A percentile compares a stretch with the other conserved stretches of the same genome.
Evolutionary conservation across 225 moss, liverwort and hornwort species (phyloP).

Genomic region (Ulota crispa): DNA sequence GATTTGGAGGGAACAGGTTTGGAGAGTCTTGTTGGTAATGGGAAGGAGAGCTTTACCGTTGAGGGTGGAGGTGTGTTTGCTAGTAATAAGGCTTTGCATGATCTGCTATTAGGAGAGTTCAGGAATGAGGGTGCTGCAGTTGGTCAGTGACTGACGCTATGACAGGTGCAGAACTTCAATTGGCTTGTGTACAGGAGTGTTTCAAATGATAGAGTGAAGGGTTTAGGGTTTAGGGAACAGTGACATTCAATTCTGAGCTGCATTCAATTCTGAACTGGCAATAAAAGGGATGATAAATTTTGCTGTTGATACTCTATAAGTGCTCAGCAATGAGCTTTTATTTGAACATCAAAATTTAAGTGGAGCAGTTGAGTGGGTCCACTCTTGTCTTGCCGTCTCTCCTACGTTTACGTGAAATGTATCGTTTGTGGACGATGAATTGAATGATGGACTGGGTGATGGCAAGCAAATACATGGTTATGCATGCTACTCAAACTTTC

Average conservation of each 20-base stretch:
- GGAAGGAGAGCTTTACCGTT: constrained; percentile 33
- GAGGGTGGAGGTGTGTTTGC: constrained; percentile 52
- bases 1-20: constrained; percentile 43
- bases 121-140: constrained; percentile 3
- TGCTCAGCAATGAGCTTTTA: background rate
- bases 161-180: background rate
- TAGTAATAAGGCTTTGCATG: constrained; percentile 42
- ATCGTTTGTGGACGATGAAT: background rate
- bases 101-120: constrained; percentile 21
- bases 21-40: constrained; percentile 31
- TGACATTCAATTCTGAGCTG: background rate
- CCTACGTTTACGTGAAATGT: background rate
- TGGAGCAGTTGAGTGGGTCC: background rate
- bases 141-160: background rate
- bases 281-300: background rate
- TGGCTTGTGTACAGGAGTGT: background rate
- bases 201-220: background rate
- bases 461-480: background rate
- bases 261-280: background rate
- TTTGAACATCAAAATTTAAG: background rate
- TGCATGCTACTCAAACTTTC: no score
- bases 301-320: background rate
- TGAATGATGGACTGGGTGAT: background rate
- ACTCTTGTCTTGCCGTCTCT: background rate
- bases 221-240: background rate